Evolutionary conservation across 345 rosid genomes (phyloP).

Genomic region (Eucalyptus sp.): DNA sequence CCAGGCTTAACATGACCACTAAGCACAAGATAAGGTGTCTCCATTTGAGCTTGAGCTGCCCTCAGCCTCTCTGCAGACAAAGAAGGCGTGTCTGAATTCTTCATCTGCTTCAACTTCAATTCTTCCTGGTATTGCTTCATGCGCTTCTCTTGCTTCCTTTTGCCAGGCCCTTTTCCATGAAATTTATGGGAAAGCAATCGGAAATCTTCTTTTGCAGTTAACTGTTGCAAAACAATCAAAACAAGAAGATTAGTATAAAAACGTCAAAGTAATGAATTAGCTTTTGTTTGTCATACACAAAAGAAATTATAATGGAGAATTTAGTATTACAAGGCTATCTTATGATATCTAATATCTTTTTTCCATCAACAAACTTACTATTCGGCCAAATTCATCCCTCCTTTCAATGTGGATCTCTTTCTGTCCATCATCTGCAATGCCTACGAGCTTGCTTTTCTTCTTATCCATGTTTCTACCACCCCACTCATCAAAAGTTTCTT

Average conservation of each 20-base stretch:
- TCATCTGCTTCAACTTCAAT: conserved; percentile 94
- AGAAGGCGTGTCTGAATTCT: conserved; percentile 91
- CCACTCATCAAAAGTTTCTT: conserved; percentile 70
- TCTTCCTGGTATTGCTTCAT: conserved; percentile 86
- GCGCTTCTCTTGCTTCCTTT: conserved; percentile 95
- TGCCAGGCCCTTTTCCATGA: conserved; percentile 98
- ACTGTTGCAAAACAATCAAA: conserved; percentile 16
- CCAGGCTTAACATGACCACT: conserved; percentile 96
- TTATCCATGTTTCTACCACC: conserved; percentile 99
- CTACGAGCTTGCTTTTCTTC: conserved; percentile 94
- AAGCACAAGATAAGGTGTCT: conserved; percentile 92
- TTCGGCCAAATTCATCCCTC: conserved; percentile 92
- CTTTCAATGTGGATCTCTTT: conserved; percentile 80
- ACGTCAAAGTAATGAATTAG: background rate
- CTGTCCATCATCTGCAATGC: conserved; percentile 40
- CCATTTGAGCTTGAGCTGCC: conserved; percentile 76
- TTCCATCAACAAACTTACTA: conserved; percentile 39
- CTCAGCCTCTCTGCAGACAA: conserved; percentile 85
- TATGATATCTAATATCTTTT: too few species aligned
- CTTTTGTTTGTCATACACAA: background rate
- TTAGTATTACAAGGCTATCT: too few species aligned
- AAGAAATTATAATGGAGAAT: background rate
- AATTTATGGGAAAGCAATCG: conserved; percentile 78
- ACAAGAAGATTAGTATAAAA: background rate
- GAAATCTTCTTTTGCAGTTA: conserved; percentile 93